A percentile compares a stretch with the other conserved stretches of the same genome.
Evolutionary conservation across 345 rosid species (phyloP).

Genomic region (Eutrema yunnanense): DNA sequence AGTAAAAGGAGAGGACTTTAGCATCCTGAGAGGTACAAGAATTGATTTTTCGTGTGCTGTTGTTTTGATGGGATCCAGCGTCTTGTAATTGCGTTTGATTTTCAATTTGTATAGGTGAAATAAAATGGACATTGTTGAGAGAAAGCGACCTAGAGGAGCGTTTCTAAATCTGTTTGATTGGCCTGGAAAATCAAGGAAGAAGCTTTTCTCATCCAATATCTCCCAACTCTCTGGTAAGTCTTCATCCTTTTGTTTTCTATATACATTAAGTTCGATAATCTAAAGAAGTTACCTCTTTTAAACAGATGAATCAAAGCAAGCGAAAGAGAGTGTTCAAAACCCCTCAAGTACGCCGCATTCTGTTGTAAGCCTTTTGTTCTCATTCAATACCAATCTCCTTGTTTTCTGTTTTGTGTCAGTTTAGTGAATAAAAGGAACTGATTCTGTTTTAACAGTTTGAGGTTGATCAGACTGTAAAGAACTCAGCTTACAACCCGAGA

Average conservation of each 20-base stretch:
- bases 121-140: constrained; percentile 57
- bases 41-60: not conserved
- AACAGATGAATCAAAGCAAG: constrained; percentile 27
- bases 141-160: constrained; percentile 63
- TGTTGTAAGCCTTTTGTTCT: constrained; percentile 19
- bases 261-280: not conserved
- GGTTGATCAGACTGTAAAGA: constrained; percentile 56
- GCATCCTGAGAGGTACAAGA: constrained; percentile 11
- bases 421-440: not conserved
- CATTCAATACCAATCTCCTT: not conserved
- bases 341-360: constrained; percentile 1
- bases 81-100: not conserved
- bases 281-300: not conserved
- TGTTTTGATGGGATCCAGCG: not conserved
- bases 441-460: constrained; percentile 48
- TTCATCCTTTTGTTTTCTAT: constrained; percentile 18
- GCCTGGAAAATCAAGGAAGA: constrained; percentile 93
- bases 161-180: constrained; percentile 81
- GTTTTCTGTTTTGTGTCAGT: constrained; percentile 24
- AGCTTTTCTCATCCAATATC: constrained; percentile 59
- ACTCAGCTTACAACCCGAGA: constrained; percentile 44
- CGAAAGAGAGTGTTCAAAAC: constrained; percentile 26
- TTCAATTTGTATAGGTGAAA: constrained; percentile 23
- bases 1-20: constrained; percentile 9
- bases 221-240: constrained; percentile 32